Evolutionary conservation across 805 yeast genomes (phyloP), one percentile per base, ranked within the genome.

Genomic region (Candida germanica): DNA sequence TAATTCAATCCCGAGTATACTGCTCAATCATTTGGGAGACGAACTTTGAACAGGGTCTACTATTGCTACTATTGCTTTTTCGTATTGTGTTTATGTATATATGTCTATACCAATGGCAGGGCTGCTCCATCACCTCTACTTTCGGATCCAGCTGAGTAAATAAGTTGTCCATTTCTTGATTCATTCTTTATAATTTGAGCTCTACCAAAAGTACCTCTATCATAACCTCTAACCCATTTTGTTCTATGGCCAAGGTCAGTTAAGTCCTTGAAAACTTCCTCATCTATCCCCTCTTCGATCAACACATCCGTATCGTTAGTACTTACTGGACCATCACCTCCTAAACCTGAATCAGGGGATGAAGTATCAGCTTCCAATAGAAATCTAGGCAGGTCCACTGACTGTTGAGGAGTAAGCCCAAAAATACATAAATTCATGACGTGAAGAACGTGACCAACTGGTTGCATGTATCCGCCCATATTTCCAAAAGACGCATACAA

Each of bases 391-490:
- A 83, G 77, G 52, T 85, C 93, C 24, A 84, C 56, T 4, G 88
- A 79, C 47, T 78, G 75, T 57, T 86, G 94, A 2, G 91, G 86
- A 36, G 75, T 72, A 49, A 79, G 57, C 0, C 79, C 79, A 54
- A 80, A 85, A 9, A 79, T 51, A 2, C 71, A 49, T 69, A 85
- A 55, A 53, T 86, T 85, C 43, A 84, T 58, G 25, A 75, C 80
- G 24, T 83, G 89, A 54, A 83, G 91, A 5, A 85, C 78, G 48
- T 85, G 94, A 2, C 89, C 89, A 48, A 83, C 87, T 3, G 94
- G 94, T 56, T 86, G 95, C 65, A 80, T 83, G 61, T 79, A 85
- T 0, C 91, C 94, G 12, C 95, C 95, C 87, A 83, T 84, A 42
- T 82, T 84, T 33, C 91, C 93, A 47, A 71, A 80, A n/a, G 81